Evolutionary conservation across 2,329 filamentous ascomycete genomes (phyloP).

Genomic region (Microdochium trichocladiopsis): DNA sequence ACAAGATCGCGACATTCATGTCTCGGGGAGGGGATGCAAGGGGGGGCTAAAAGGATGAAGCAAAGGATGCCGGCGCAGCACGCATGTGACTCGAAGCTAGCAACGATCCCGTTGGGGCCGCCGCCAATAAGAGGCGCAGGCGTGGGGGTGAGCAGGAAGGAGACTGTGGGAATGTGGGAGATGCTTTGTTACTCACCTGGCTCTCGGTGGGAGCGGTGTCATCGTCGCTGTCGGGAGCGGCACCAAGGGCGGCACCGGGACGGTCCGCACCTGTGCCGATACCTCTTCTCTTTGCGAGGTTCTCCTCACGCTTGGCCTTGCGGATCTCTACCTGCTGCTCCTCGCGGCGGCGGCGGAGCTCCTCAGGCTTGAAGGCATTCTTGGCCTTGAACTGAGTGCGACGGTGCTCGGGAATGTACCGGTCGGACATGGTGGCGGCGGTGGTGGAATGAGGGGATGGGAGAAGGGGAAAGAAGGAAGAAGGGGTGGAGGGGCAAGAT

Average conservation of each 20-base stretch:
- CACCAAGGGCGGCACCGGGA: constrained; percentile 75
- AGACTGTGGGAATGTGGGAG: constrained; percentile 7
- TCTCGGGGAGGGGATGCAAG: too few relatives aligned
- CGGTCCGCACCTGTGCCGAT: constrained; percentile 76
- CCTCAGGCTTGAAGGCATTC: constrained; percentile 98
- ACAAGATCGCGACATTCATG: too few relatives aligned
- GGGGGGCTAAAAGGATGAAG: too few relatives aligned
- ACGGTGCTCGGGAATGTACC: constrained; percentile 98
- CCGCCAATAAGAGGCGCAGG: neutral
- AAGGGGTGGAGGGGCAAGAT: constrained; percentile 12
- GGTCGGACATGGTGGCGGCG: constrained; percentile 77
- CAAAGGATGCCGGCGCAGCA: neutral
- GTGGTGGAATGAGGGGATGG: constrained; percentile 4
- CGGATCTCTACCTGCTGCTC: constrained; percentile 99
- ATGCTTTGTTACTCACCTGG: constrained; percentile 61
- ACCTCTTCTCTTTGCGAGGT: constrained; percentile 94
- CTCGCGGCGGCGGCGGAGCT: constrained; percentile 94
- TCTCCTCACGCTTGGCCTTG: constrained; percentile 98
- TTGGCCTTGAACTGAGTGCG: constrained; percentile 99
- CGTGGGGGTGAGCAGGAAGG: constrained; percentile 4
- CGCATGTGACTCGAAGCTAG: constrained; percentile 1
- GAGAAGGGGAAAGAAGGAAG: constrained; percentile 6
- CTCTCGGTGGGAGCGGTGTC: constrained; percentile 90
- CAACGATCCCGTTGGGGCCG: neutral
- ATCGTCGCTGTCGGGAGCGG: constrained; percentile 94